Base-by-base conservation (phyloP, 371 early-diverging fungal genomes). In the Syncephalastrum monosporum region DNA sequence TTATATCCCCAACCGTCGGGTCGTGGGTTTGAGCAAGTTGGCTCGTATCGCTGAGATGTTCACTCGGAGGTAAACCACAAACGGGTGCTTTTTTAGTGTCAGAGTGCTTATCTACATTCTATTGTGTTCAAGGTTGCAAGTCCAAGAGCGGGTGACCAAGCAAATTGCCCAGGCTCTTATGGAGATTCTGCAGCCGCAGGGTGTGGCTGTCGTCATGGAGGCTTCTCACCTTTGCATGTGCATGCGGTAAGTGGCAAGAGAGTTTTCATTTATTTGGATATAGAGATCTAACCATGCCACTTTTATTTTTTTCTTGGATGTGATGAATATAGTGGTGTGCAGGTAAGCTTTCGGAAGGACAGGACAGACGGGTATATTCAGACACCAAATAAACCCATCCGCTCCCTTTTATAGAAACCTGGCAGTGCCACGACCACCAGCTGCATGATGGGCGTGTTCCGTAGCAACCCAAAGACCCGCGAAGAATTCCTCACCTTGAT, bases 11-110 rank as follows among this genome's bases (percentile, higher is more conserved):
- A 92, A 96, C 68, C 83, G 92, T 53, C 86, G 90, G 23, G 99
- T 99, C 4, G 82, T 99, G 48, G 99, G 99, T 17, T 81, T 99
- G 56, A 92, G 92, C 75, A 99, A 99, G 71, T 81, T 99, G 59
- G 99, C 98, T 7, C 86, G 99, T 33, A 88, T 99, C 53, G 97
- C 99, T 5, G 99, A 99, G 71, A 95, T 96, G 94, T 96, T 96
- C 72, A 83, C 88, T 50, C 88, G 97, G 65, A 66, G 76, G 72
- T 75, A 63, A 29, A 27, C 29, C 19, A 14, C 17, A 53, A 47
- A 21, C 21, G 25, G 23, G 46, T 17, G 6, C 29, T 6, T 29
- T 29, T 7, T 29, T 4, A 6, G 7, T 29, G 7, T 29, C 29
- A 7, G 29, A 6, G 29, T 29, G 29, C 7, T 29, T 29, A 29